phyloP scores from a whole-genome alignment of 2,329 filamentous ascomycete species.

The Cladophialophora yegresii region DNA sequence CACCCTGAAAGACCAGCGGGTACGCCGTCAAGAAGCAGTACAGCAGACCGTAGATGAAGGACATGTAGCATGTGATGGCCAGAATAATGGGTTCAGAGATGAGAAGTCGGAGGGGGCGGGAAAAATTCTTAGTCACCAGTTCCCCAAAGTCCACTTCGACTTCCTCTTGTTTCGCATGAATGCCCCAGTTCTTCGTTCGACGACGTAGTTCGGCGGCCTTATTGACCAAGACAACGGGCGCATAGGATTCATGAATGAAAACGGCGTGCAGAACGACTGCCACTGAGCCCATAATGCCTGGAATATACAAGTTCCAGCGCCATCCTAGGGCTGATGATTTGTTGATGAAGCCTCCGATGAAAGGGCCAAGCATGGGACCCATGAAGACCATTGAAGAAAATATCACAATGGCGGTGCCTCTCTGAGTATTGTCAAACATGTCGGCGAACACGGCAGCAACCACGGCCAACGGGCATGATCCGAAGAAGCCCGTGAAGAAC shows the following conservation, averaged over 20 bases:
- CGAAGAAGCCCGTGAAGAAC: constrained; percentile 58
- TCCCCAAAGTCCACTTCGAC: constrained; percentile 56
- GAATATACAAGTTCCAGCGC: constrained; percentile 59
- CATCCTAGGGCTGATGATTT: constrained; percentile 53
- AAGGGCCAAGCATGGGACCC: constrained; percentile 56
- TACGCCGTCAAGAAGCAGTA: constrained; percentile 42
- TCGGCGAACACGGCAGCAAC: constrained; percentile 60
- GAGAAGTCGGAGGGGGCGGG: constrained; percentile 49
- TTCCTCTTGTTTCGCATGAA: constrained; percentile 61
- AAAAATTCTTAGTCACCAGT: constrained; percentile 56
- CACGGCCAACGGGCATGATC: constrained; percentile 55
- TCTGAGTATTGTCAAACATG: constrained; percentile 55
- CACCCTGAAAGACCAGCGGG: constrained; percentile 44
- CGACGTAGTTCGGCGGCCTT: constrained; percentile 59
- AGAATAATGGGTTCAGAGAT: constrained; percentile 50
- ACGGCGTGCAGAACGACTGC: constrained; percentile 53
- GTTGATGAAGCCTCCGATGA: constrained; percentile 57
- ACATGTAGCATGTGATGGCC: constrained; percentile 45
- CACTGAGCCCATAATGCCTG: constrained; percentile 58
- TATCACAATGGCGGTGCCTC: constrained; percentile 51
- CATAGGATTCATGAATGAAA: constrained; percentile 61
- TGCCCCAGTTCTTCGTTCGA: constrained; percentile 61
- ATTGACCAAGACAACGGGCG: constrained; percentile 58
- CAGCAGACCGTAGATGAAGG: constrained; percentile 39
- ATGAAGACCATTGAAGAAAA: constrained; percentile 57